Conservation (phyloP, 1,284 basidiomycete genomes). For the Ustilago loliicola region DNA sequence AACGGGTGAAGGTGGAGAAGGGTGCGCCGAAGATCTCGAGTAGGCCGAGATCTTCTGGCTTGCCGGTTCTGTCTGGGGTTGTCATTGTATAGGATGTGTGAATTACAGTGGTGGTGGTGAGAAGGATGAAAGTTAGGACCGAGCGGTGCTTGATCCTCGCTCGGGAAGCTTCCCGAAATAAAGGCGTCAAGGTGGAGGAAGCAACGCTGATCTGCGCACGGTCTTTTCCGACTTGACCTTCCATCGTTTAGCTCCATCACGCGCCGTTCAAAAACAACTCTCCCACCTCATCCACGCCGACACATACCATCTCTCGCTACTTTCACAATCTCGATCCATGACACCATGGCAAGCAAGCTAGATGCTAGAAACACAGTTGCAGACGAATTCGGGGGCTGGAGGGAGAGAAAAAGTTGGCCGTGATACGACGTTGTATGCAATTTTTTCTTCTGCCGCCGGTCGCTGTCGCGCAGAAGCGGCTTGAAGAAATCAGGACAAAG, state of each 20-base stretch:
- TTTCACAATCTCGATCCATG: too few species aligned
- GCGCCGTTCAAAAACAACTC: too few species aligned
- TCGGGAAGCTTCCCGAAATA: neutral
- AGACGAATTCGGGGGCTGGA: too few species aligned
- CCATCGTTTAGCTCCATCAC: neutral
- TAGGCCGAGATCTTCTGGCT: constrained; percentile 41
- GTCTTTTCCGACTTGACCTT: neutral
- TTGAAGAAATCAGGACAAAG: too few species aligned
- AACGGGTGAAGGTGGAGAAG: constrained; percentile 38
- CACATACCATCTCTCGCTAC: too few species aligned
- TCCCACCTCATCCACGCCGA: too few species aligned
- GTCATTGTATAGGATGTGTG: constrained; percentile 32
- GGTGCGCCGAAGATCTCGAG: constrained; percentile 43
- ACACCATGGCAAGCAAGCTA: too few species aligned
- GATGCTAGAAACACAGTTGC: too few species aligned
- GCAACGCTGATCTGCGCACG: neutral
- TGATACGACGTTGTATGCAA: too few species aligned
- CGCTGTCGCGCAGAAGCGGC: too few species aligned
- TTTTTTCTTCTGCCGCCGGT: too few species aligned
- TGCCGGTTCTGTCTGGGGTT: constrained; percentile 28
- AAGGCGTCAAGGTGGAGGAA: neutral
- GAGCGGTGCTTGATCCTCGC: neutral
- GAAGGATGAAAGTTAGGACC: constrained; percentile 1
- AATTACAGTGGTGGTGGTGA: neutral
- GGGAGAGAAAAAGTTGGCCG: too few species aligned